Conservation (phyloP, 345 rosid species). For the Corymbia maculata region DNA sequence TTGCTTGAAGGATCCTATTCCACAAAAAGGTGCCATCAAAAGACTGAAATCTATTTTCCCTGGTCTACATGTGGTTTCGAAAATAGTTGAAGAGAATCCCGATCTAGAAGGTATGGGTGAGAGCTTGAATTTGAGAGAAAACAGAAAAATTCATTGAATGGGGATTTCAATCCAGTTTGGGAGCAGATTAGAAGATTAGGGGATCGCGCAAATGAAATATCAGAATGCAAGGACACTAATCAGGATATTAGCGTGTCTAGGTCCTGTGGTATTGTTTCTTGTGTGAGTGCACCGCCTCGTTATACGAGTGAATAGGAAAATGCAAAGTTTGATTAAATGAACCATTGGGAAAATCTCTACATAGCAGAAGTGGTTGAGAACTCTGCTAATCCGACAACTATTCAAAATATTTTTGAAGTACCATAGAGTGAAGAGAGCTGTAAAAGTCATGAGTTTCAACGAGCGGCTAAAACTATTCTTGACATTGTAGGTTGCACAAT, state of each 20-base stretch:
- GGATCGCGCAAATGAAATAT: constrained; percentile 32
- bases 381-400: constrained; percentile 11
- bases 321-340: constrained; percentile 15
- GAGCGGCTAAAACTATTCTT: not conserved
- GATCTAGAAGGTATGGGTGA: not conserved
- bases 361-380: constrained; percentile 9
- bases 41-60: not conserved
- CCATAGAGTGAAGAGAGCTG: constrained; percentile 16
- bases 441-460: not conserved
- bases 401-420: constrained; percentile 68
- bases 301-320: constrained; percentile 13
- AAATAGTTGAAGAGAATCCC: not conserved
- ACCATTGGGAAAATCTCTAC: constrained; percentile 3
- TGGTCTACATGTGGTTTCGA: not conserved
- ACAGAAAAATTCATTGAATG: not conserved
- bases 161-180: constrained; percentile 39
- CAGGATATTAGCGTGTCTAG: not conserved
- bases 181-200: constrained; percentile 51
- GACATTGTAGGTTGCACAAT: not conserved
- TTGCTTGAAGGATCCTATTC: constrained; percentile 8
- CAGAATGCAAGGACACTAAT: constrained; percentile 20
- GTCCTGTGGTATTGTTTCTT: constrained; percentile 14
- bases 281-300: constrained; percentile 10
- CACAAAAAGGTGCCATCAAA: constrained; percentile 2
- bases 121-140: constrained; percentile 25